These are phyloP conservation scores for Pterulicium gracile DNA, from an alignment of 1,284 basidiomycete genomes.

Conservation along the genomic window DNA sequence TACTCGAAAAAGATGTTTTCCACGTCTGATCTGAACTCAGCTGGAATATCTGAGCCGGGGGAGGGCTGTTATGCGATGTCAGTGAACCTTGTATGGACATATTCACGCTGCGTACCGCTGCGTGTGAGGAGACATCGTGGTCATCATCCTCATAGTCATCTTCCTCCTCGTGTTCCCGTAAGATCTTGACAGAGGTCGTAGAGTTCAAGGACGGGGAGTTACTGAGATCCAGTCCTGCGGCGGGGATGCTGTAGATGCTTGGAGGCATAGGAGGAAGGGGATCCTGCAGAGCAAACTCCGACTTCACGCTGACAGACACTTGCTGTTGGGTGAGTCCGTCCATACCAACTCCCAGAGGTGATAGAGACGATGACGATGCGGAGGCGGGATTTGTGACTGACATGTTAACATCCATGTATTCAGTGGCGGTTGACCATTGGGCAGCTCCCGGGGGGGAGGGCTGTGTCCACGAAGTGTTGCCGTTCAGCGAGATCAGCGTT, in stretches of 20 bases:
- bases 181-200: background rate
- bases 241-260: background rate
- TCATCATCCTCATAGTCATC: background rate
- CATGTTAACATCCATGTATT: background rate
- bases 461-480: background rate
- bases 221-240: background rate
- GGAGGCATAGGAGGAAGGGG: background rate
- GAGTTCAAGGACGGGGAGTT: background rate
- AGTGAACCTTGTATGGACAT: background rate
- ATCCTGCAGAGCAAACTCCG: background rate
- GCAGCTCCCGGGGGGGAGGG: background rate
- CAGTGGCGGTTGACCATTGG: background rate
- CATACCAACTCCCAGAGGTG: too few species aligned
- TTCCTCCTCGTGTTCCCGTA: background rate
- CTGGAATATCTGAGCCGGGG: conserved; percentile 55
- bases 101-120: background rate
- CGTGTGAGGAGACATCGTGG: background rate
- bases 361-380: background rate
- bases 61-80: conserved; percentile 7
- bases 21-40: conserved; percentile 74
- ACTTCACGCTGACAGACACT: background rate
- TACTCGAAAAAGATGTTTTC: conserved; percentile 91
- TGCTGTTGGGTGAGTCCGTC: too few species aligned
- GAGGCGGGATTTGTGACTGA: background rate
- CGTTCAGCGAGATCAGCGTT: background rate